These are phyloP conservation scores for Neopestalotiopsis rosae DNA, from an alignment of 2,329 filamentous ascomycete species.

Conservation along the genomic window DNA sequence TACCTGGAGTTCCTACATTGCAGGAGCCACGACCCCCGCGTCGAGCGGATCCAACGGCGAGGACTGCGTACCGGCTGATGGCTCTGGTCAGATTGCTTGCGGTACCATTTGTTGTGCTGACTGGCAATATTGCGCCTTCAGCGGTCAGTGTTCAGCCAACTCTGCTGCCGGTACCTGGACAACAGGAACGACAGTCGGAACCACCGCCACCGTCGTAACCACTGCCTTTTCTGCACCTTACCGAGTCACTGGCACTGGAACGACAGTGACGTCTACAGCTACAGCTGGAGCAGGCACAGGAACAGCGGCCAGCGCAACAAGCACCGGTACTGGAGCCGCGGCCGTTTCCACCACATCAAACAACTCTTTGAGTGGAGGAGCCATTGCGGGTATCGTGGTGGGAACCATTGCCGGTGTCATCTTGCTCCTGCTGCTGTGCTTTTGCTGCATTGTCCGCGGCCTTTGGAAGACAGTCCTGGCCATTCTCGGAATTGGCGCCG, in stretches of 20 bases:
- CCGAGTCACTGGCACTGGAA: conserved; percentile 58
- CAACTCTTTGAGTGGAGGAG: conserved; percentile 66
- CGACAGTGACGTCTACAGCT: conserved; percentile 46
- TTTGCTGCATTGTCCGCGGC: conserved; percentile 72
- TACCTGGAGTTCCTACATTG: conserved; percentile 58
- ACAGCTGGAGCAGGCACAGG: conserved; percentile 57
- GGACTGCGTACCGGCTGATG: conserved; percentile 53
- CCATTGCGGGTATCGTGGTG: conserved; percentile 82
- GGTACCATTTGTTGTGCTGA: conserved; percentile 73
- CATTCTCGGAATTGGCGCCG: conserved; percentile 62
- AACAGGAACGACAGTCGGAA: conserved; percentile 35
- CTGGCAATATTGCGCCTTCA: conserved; percentile 69
- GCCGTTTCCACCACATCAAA: conserved; percentile 46
- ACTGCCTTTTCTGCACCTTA: conserved; percentile 56
- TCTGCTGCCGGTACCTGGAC: conserved; percentile 49
- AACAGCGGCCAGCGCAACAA: conserved; percentile 51
- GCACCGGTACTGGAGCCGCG: conserved; percentile 56
- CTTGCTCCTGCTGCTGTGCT: conserved; percentile 73
- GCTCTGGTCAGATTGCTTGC: conserved; percentile 65
- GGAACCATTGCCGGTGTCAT: conserved; percentile 71
- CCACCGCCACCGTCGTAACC: conserved; percentile 55
- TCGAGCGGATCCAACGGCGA: conserved; percentile 38
- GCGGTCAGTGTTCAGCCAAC: conserved; percentile 63
- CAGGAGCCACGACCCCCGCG: conserved; percentile 49
- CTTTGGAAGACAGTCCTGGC: conserved; percentile 64